These are phyloP conservation scores for Peronospora belbahrii DNA, from an alignment of 352 stramenopile genomes.

Conservation along the genomic window DNA sequence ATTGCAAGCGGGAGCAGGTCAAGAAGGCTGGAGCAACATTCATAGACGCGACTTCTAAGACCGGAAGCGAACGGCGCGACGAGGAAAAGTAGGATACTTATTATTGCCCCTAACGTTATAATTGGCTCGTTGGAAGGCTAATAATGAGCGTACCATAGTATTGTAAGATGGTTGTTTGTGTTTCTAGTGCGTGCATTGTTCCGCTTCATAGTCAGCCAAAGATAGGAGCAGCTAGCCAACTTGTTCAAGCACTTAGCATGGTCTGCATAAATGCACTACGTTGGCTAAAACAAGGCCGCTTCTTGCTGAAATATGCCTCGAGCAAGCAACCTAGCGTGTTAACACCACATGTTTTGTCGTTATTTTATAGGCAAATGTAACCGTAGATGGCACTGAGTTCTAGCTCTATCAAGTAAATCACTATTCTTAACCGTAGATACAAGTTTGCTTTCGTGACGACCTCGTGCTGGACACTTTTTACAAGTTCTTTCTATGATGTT, in stretches of 20 bases:
- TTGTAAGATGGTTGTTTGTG: conserved; percentile 9
- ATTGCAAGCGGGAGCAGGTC: conserved; percentile 21
- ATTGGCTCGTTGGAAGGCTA: conserved; percentile 33
- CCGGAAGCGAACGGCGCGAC: not conserved
- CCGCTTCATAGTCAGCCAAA: not conserved
- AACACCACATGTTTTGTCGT: conserved; percentile 6
- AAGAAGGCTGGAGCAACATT: too few species aligned
- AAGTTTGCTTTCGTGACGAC: conserved; percentile 7
- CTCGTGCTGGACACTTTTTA: conserved; percentile 2
- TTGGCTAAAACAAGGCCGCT: conserved; percentile 1
- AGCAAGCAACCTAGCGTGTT: not conserved
- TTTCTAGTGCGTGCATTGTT: not conserved
- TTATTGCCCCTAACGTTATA: conserved; percentile 30
- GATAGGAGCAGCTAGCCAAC: conserved; percentile 1
- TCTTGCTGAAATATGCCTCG: too few species aligned
- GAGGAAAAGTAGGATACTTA: conserved; percentile 21
- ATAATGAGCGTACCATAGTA: conserved; percentile 34
- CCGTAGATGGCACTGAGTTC: too few species aligned
- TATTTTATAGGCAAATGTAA: conserved; percentile 1
- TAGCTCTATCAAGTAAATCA: too few species aligned
- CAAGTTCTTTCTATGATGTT: too few species aligned
- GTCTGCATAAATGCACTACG: conserved; percentile 8
- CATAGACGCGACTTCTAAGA: conserved; percentile 16
- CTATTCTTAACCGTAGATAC: too few species aligned
- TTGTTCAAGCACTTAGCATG: conserved; percentile 2